A percentile compares a stretch with the other conserved stretches of the same genome.
Conservation (phyloP, 495 filamentous ascomycete species). For the Jackrogersella minutella region DNA sequence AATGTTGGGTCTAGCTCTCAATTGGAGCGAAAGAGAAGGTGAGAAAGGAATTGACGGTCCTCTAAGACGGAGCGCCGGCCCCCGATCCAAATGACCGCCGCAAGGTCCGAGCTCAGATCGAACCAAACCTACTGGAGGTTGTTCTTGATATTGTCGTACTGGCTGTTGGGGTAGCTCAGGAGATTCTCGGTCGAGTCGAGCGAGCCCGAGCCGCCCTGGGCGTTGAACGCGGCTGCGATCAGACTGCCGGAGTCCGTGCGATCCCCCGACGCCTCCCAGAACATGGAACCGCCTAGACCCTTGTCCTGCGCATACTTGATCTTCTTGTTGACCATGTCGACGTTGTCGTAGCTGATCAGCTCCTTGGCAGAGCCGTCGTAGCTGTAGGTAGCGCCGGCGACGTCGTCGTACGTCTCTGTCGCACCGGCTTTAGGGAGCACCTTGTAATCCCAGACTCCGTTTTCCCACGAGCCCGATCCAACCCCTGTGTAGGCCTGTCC, state of each 20-base stretch:
- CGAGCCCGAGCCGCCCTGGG: constrained; percentile 43
- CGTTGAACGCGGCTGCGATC: constrained; percentile 60
- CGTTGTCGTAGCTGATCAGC: constrained; percentile 79
- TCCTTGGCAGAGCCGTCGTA: constrained; percentile 66
- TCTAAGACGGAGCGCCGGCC: constrained; percentile 34
- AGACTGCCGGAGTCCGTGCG: constrained; percentile 66
- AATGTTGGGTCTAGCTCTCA: constrained; percentile 5
- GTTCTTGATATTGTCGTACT: constrained; percentile 54
- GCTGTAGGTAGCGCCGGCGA: constrained; percentile 69
- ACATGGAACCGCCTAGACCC: constrained; percentile 83
- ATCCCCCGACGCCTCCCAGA: constrained; percentile 88
- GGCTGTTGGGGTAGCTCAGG: constrained; percentile 52
- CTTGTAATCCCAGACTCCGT: constrained; percentile 86
- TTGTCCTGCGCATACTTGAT: constrained; percentile 67
- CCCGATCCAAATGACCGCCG: constrained; percentile 32
- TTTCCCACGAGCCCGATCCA: constrained; percentile 74
- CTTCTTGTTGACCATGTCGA: constrained; percentile 67
- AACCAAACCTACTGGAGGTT: constrained; percentile 35
- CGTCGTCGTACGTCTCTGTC: constrained; percentile 54
- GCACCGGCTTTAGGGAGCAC: constrained; percentile 61
- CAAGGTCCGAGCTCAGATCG: not conserved
- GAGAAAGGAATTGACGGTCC: not conserved
- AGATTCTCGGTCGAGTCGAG: constrained; percentile 49
- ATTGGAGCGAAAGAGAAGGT: not conserved
- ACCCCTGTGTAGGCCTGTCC: constrained; percentile 70